These are phyloP conservation scores for Blastobotrys proliferans DNA, from an alignment of 1,139 yeast genomes.

Conservation along the genomic window DNA sequence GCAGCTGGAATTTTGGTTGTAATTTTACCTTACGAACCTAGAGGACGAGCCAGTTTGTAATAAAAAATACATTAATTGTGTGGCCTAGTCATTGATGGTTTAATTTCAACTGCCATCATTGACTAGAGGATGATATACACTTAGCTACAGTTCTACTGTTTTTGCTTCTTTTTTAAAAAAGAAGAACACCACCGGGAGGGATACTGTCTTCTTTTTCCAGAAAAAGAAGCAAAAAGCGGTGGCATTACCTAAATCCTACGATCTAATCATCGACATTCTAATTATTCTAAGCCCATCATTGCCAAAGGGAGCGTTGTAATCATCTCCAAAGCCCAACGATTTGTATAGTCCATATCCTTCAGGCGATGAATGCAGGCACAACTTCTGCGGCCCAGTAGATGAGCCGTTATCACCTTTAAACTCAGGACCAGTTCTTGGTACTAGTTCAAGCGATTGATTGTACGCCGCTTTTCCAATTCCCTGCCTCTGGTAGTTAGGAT, in stretches of 20 bases:
- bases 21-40: conserved; percentile 44
- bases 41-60: conserved; percentile 20
- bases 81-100: background rate
- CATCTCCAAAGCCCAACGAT: background rate
- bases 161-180: too few species aligned
- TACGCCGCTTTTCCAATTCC: background rate
- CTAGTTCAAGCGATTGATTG: background rate
- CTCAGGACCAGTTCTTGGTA: background rate
- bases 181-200: too few species aligned
- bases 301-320: too few species aligned
- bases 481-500: background rate
- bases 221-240: too few species aligned
- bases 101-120: background rate
- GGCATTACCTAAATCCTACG: too few species aligned
- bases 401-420: background rate
- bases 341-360: background rate
- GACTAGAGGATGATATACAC: too few species aligned
- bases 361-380: background rate
- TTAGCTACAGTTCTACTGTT: too few species aligned
- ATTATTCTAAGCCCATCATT: too few species aligned
- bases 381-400: background rate
- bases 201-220: too few species aligned
- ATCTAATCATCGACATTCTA: too few species aligned
- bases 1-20: conserved; percentile 42
- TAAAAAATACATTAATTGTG: background rate